Evolutionary conservation across 768 basidiomycete genomes (phyloP).

Genomic region (Leccinum pellstonianum): DNA sequence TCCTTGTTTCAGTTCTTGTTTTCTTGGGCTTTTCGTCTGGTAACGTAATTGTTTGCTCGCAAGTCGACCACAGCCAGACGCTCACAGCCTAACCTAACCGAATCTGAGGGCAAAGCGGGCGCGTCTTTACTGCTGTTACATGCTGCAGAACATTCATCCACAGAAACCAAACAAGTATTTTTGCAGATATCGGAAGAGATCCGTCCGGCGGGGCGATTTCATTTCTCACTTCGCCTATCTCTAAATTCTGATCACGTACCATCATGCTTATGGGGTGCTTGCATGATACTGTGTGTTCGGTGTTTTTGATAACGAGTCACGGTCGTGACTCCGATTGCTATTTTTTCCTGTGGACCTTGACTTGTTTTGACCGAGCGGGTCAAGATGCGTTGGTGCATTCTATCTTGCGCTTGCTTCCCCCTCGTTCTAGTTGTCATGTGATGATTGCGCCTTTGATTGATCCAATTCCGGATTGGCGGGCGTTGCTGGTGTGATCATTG

Average conservation of each 20-base stretch:
- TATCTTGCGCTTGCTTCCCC: background rate
- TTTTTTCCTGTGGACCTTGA: background rate
- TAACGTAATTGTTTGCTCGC: background rate
- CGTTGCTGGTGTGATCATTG: background rate
- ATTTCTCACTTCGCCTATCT: conserved; percentile 1
- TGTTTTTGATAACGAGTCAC: background rate
- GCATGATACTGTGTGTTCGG: background rate
- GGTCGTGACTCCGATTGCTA: background rate
- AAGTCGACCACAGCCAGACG: background rate
- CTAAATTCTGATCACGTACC: background rate
- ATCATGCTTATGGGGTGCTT: background rate
- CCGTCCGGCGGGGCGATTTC: conserved; percentile 20
- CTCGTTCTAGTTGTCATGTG: background rate
- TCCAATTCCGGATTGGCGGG: background rate
- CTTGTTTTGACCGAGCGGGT: background rate
- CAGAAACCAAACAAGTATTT: background rate
- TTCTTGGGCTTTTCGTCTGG: background rate
- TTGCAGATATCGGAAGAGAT: conserved; percentile 23
- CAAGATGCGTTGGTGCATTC: background rate
- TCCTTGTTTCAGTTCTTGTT: background rate
- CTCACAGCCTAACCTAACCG: background rate
- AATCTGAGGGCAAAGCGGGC: background rate
- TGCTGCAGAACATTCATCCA: background rate
- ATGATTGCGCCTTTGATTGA: background rate
- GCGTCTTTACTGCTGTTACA: background rate